Base-by-base conservation (phyloP, 1,284 basidiomycete genomes). In the Ceratobasidium theobromae region DNA sequence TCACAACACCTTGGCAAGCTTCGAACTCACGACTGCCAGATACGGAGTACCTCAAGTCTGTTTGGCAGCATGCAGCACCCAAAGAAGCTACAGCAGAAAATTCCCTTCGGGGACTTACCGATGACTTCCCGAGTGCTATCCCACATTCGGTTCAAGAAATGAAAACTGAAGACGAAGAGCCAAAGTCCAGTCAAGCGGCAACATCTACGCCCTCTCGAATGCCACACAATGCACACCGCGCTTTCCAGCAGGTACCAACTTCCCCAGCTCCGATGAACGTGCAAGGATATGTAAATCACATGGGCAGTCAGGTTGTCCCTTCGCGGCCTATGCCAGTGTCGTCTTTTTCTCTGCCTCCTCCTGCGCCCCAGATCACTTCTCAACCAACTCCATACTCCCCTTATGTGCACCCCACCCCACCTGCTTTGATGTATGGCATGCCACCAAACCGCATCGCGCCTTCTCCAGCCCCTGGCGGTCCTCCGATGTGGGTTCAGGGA, bases 1-100 rank as follows among this genome's bases (percentile, higher is more conserved):
- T 62, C 3, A 65, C 68, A 4, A 76, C 84, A 6, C 33, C 69
- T 23, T 91, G 89, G 88, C 80, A 84, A 23, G 80, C 84, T 25
- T 54, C 69, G 1, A 51, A 45, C 57, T 79, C 87, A 66, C 33
- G 66, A 12, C 80, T 80, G 53, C 86, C 88, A 16, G 89, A 90
- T 75, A 86, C 87, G 18, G 89, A 91, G 71, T 87, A 87, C 71
- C 77, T 92, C 60, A 91, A 88, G 75, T 86, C 88, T 32, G 84
- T 92, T 9, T 93, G 90, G 90, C 88, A 87, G n/a, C 86, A 89
- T 72, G 80, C 85, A 8, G 81, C 89, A 1, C 84, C 86, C 71
- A 86, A 87, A 73, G 79, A 84, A 11, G 81, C 81, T 55, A 74
- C 82, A 14, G 78, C 83, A 8, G 79, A 88, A n/a, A 92, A 92